Evolutionary conservation across 805 yeast species (phyloP), one percentile per base, ranked within the genome.

Genomic region (Ogataea sp.): DNA sequence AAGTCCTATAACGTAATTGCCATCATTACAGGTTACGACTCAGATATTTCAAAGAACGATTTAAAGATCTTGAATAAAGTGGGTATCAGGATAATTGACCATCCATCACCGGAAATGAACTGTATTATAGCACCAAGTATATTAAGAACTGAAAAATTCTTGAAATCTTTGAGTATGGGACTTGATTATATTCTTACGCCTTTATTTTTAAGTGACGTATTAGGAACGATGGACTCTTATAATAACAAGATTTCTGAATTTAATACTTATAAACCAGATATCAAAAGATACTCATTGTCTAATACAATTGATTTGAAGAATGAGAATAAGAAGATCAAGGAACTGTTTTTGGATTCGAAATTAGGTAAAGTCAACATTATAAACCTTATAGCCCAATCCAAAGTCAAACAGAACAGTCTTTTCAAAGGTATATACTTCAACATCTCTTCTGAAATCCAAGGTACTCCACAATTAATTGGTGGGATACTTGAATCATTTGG

Each of bases 121-220:
- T 57, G 68, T 33, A 73, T 83, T 10, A 74, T 89, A 10, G 89
- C 97, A 0, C 96, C 97, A 1, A 77, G 77, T 43, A 68, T 83
- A n/a, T 55, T 83, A 49, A 67, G 97, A 47, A 90, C 97, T 0
- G 95, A 83, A 42, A 93, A 90, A 60, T 89, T 90, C 51, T 67
- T 90, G 39, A 71, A 73, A 32, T 77, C 88, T 17, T 61, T 88
- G 37, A 75, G 87, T 38, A 66, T 66, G 32, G 77, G 68, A 36
- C 71, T 75, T 9, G 58, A 62, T n/a, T 59, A 65, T 39, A 71
- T 79, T 3, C 47, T 83, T 1, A 71, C 75, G 25, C 85, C 88
- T 0, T 52, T 59, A 3, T 80, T 77, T 43, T 42, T 80, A 2
- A 59, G 59, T 2, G 75, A 73, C 32, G 62, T 77, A 0, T 41